These are phyloP conservation scores for Penicillium sp. DNA, from an alignment of 2,329 filamentous ascomycete genomes.

Conservation along the genomic window DNA sequence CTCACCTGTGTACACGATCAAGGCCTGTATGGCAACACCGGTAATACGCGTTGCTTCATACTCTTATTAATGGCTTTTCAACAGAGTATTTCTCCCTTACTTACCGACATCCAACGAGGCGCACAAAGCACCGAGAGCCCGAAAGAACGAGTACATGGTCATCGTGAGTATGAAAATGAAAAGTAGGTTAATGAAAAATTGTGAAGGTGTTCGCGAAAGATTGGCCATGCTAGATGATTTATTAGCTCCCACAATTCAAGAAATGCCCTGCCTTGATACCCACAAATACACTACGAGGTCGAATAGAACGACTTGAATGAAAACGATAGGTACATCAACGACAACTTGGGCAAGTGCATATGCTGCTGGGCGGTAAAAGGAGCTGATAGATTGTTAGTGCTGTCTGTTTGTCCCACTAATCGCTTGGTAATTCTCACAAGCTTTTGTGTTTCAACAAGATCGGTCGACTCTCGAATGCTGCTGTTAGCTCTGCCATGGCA, in stretches of 20 bases:
- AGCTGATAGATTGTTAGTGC: constrained; percentile 34
- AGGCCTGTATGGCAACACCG: constrained; percentile 50
- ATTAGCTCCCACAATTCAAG: neutral
- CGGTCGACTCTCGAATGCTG: constrained; percentile 61
- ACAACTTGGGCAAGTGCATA: constrained; percentile 59
- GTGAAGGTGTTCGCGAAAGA: constrained; percentile 55
- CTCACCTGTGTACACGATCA: constrained; percentile 58
- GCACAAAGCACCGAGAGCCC: constrained; percentile 50
- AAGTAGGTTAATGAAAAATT: constrained; percentile 62
- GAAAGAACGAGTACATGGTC: constrained; percentile 57
- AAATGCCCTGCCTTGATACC: neutral
- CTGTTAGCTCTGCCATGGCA: constrained; percentile 60
- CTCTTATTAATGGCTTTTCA: constrained; percentile 1
- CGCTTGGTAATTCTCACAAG: constrained; percentile 47
- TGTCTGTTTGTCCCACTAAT: neutral
- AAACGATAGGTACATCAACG: constrained; percentile 57
- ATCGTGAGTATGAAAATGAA: constrained; percentile 56
- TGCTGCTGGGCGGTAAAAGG: constrained; percentile 64
- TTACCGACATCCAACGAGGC: constrained; percentile 50
- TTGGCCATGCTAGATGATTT: constrained; percentile 49
- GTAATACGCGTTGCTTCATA: constrained; percentile 48
- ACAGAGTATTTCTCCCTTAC: constrained; percentile 9
- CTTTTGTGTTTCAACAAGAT: constrained; percentile 70
- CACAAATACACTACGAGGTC: constrained; percentile 61
- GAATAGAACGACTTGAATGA: constrained; percentile 60